These are phyloP conservation scores for Tolypocladium sp. DNA, from an alignment of 2,329 filamentous ascomycete genomes.

Conservation along the genomic window DNA sequence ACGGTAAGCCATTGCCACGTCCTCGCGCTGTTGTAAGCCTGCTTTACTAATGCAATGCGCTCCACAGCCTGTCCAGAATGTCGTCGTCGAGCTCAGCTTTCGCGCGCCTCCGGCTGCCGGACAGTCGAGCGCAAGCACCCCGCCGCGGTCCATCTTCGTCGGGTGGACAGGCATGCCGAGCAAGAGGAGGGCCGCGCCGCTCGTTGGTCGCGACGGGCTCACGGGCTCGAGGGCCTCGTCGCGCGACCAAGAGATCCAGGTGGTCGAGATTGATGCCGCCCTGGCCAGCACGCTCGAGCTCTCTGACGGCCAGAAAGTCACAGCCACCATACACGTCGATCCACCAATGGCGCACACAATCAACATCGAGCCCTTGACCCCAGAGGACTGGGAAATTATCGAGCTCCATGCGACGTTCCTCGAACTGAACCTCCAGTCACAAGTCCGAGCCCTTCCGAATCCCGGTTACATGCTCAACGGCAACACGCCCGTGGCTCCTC, in stretches of 20 bases:
- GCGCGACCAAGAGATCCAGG: conserved; percentile 65
- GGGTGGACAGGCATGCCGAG: conserved; percentile 99
- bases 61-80: conserved; percentile 78
- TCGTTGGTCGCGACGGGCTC: conserved; percentile 67
- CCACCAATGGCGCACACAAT: conserved; percentile 87
- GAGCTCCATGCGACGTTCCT: conserved; percentile 94
- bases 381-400: conserved; percentile 98
- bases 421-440: conserved; percentile 84
- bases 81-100: conserved; percentile 84
- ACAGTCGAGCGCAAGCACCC: conserved; percentile 34
- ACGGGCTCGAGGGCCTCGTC: conserved; percentile 45
- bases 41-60: conserved; percentile 9
- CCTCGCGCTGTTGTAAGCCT: not conserved
- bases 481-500: conserved; percentile 45
- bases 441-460: conserved; percentile 89
- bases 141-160: conserved; percentile 67
- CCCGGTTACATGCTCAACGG: conserved; percentile 53
- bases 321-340: conserved; percentile 68
- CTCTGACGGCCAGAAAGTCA: conserved; percentile 71
- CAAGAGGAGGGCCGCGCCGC: conserved; percentile 67
- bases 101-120: conserved; percentile 37
- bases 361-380: conserved; percentile 90
- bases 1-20: conserved; percentile 51
- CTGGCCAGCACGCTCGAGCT: conserved; percentile 71
- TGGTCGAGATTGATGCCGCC: conserved; percentile 81